phyloP scores from a whole-genome alignment of 2,329 filamentous ascomycete species.

The Aspergillus tamarii region DNA sequence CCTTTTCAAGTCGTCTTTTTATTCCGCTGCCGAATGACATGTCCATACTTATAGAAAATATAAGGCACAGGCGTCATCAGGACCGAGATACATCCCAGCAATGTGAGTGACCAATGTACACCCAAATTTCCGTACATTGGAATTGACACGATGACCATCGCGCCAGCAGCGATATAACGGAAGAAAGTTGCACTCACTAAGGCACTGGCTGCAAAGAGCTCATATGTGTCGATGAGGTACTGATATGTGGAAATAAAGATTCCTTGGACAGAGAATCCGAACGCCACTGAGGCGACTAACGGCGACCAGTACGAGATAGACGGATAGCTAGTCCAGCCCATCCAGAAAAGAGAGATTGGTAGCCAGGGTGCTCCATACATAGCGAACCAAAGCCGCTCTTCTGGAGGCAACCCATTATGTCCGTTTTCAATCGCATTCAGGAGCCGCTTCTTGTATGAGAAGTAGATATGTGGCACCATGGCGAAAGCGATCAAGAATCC shows the following conservation, averaged over 20 bases:
- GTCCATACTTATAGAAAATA: conserved; percentile 40
- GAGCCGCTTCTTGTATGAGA: conserved; percentile 32
- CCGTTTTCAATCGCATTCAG: conserved; percentile 31
- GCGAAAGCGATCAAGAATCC: conserved; percentile 42
- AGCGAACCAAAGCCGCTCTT: conserved; percentile 57
- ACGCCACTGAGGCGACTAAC: conserved; percentile 53
- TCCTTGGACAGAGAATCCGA: conserved; percentile 54
- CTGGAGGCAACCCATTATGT: conserved; percentile 49
- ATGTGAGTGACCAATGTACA: conserved; percentile 44
- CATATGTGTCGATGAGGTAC: conserved; percentile 62
- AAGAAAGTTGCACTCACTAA: conserved; percentile 46
- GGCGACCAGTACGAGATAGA: conserved; percentile 55
- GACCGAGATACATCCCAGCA: conserved; percentile 41
- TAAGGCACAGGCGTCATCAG: conserved; percentile 49
- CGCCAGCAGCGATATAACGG: conserved; percentile 43
- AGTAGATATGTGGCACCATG: conserved; percentile 49
- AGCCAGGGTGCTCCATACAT: conserved; percentile 56
- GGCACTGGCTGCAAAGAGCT: conserved; percentile 53
- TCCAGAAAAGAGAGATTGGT: conserved; percentile 60
- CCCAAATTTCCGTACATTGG: conserved; percentile 46
- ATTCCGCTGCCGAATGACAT: conserved; percentile 21
- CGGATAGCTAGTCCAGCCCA: conserved; percentile 57
- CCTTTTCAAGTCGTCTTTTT: neutral
- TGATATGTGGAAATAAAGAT: conserved; percentile 56
- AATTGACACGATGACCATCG: conserved; percentile 36